These are phyloP conservation scores for Neofusicoccum laricinum DNA, from an alignment of 2,329 filamentous ascomycete genomes.

Conservation along the genomic window DNA sequence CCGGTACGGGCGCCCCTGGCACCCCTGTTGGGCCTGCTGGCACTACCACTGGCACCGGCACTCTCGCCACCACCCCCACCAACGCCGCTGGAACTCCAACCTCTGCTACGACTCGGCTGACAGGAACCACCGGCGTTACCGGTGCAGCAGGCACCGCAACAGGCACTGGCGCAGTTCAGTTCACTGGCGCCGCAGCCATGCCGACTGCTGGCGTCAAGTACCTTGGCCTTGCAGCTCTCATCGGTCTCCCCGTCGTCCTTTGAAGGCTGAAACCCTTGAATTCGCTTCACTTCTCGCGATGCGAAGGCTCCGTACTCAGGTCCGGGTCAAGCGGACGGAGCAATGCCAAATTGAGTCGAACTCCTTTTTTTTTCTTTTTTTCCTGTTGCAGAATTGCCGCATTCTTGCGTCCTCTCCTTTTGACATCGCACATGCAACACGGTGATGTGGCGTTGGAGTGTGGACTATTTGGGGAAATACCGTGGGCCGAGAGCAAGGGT, in stretches of 20 bases:
- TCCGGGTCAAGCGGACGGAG: too few relatives aligned
- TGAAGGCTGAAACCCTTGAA: background rate
- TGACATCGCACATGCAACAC: too few relatives aligned
- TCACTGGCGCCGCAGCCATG: background rate
- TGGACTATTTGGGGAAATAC: too few relatives aligned
- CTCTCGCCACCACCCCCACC: background rate
- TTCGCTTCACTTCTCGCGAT: too few relatives aligned
- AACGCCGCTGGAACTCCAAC: background rate
- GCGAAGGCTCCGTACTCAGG: too few relatives aligned
- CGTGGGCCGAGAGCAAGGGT: too few relatives aligned
- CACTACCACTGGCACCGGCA: background rate
- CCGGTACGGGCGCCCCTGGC: conserved; percentile 1
- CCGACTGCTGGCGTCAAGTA: background rate
- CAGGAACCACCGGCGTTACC: background rate
- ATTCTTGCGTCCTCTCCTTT: too few relatives aligned
- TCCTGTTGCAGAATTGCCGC: too few relatives aligned
- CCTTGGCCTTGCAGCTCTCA: background rate
- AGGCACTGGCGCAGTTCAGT: background rate
- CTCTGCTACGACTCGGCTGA: background rate
- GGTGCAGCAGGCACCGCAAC: background rate
- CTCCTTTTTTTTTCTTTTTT: too few relatives aligned
- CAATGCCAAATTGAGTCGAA: too few relatives aligned
- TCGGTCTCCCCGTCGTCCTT: background rate
- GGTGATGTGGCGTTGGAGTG: too few relatives aligned
- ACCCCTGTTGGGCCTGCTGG: background rate